Conservation (phyloP, 2,329 filamentous ascomycete species). For the Byssoonygena ceratinophila region DNA sequence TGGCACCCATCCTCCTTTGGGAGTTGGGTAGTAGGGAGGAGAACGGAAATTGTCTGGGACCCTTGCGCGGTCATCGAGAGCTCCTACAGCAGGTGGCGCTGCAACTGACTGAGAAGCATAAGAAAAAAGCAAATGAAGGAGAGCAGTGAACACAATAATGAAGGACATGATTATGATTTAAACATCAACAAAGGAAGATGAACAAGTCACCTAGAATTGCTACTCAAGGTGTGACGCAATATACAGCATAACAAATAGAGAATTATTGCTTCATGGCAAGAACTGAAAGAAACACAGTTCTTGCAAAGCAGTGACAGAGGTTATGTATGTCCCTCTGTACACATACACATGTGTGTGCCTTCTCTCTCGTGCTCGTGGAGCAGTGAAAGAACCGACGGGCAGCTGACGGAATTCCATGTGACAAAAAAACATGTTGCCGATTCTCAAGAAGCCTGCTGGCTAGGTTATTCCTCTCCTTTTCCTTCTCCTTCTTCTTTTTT, state of each 20-base stretch:
- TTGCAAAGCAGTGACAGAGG: neutral
- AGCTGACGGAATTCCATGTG: constrained; percentile 1
- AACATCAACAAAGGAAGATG: neutral
- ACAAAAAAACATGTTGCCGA: neutral
- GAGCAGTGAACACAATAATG: neutral
- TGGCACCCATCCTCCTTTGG: constrained; percentile 58
- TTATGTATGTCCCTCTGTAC: too few species aligned
- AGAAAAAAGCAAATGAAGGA: neutral
- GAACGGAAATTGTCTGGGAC: constrained; percentile 22
- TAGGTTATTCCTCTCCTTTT: too few species aligned
- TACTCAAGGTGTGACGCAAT: neutral
- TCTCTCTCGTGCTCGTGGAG: too few species aligned
- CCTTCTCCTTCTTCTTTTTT: too few species aligned
- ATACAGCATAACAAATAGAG: neutral
- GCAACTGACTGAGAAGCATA: neutral
- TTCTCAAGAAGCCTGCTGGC: neutral
- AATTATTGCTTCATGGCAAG: neutral
- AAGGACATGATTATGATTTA: neutral
- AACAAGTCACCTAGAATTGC: neutral
- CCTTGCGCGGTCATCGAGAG: neutral
- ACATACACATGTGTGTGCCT: neutral
- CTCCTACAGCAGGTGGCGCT: neutral
- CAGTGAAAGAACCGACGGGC: neutral
- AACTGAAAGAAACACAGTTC: neutral
- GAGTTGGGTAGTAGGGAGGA: constrained; percentile 60